phyloP scores from a whole-genome alignment of 805 yeast genomes.

The Maudiozyma bulderi region DNA sequence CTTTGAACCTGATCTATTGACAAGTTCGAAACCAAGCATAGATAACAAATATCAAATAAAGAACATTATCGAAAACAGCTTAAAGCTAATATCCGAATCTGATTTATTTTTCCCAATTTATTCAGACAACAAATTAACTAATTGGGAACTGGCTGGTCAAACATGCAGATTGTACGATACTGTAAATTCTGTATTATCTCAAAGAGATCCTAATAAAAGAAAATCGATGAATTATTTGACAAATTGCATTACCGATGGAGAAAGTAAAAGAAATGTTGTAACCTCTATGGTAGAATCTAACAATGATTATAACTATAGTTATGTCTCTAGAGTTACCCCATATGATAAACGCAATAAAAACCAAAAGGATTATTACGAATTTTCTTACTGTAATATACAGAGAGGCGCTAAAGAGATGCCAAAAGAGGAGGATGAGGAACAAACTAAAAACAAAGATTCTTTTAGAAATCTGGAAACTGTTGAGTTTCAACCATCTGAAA shows the following conservation, averaged over 20 bases:
- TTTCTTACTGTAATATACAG: constrained; percentile 13
- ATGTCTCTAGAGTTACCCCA: constrained; percentile 10
- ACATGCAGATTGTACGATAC: constrained; percentile 18
- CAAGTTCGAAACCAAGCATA: constrained; percentile 6
- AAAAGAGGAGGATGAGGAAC: background rate
- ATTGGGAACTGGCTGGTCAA: constrained; percentile 25
- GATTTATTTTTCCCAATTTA: constrained; percentile 51
- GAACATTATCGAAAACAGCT: constrained; percentile 39
- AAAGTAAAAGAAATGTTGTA: constrained; percentile 16
- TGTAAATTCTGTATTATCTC: constrained; percentile 15
- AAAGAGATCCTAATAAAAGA: constrained; percentile 8
- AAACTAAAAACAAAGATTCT: background rate
- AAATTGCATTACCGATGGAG: constrained; percentile 16
- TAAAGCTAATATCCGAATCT: constrained; percentile 38
- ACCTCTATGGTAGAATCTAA: constrained; percentile 12
- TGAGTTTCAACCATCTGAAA: constrained; percentile 21
- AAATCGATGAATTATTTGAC: constrained; percentile 16
- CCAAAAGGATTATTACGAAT: constrained; percentile 10
- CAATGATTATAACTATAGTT: constrained; percentile 13
- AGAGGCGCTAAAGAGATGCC: constrained; percentile 6
- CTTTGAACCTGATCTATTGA: constrained; percentile 22
- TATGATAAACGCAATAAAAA: constrained; percentile 2
- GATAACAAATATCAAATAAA: constrained; percentile 8
- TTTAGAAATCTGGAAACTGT: constrained; percentile 11
- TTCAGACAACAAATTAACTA: constrained; percentile 13